These are phyloP conservation scores for Colletotrichum chlorophyti DNA, from an alignment of 2,329 filamentous ascomycete genomes.

Conservation along the genomic window DNA sequence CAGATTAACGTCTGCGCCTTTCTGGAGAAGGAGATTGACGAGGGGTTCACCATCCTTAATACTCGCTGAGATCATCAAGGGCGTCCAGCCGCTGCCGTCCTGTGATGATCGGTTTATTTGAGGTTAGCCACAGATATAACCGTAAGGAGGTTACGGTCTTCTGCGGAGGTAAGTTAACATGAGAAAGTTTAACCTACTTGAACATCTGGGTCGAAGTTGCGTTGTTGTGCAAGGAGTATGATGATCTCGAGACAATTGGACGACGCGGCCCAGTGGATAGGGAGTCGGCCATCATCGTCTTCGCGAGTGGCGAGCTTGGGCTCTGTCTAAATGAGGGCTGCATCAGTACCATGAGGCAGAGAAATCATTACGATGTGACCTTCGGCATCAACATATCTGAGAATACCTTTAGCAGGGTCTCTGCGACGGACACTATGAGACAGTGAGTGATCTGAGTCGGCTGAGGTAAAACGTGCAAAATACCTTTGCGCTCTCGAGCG, in stretches of 20 bases:
- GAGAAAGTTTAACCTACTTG: constrained; percentile 58
- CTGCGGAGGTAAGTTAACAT: too few species aligned
- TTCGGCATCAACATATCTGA: constrained; percentile 34
- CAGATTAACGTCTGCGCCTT: constrained; percentile 74
- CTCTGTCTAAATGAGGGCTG: constrained; percentile 64
- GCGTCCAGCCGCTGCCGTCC: constrained; percentile 83
- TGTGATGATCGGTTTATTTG: constrained; percentile 42
- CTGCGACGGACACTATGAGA: constrained; percentile 68
- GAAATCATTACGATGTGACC: too few species aligned
- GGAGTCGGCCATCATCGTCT: constrained; percentile 88
- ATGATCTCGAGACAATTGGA: constrained; percentile 81
- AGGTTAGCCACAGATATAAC: neutral
- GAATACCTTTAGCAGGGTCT: constrained; percentile 58
- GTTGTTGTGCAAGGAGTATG: constrained; percentile 71
- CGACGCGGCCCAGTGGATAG: constrained; percentile 93
- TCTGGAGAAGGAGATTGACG: constrained; percentile 70
- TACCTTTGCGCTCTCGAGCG: constrained; percentile 84
- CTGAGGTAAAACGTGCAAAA: constrained; percentile 35
- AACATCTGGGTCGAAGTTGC: constrained; percentile 83
- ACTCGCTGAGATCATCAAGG: constrained; percentile 82
- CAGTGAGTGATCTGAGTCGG: neutral
- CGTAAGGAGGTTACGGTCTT: neutral
- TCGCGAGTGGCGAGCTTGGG: constrained; percentile 74
- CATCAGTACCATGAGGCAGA: too few species aligned
- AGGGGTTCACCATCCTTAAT: constrained; percentile 75